Conservation (phyloP, 2,329 filamentous ascomycete species). For the Ophiocordyceps camponoti-saundersi region DNA sequence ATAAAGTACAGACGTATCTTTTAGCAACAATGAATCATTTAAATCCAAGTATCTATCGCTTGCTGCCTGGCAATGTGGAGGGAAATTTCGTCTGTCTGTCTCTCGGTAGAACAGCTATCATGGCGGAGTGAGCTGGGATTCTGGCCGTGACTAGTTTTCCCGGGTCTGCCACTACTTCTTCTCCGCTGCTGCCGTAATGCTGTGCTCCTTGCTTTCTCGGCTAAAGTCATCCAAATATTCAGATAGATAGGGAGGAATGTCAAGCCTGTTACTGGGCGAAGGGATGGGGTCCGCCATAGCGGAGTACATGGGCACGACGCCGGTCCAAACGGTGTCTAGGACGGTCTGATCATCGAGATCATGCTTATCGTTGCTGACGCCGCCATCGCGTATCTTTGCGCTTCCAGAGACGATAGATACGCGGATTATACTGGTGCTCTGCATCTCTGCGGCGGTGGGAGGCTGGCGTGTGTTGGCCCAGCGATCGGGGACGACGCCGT, state of each 20-base stretch:
- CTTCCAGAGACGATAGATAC: conserved; percentile 1
- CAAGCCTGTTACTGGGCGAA: conserved; percentile 38
- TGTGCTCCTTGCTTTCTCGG: conserved; percentile 12
- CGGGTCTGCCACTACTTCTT: conserved; percentile 5
- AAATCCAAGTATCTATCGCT: no score
- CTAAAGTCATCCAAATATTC: conserved; percentile 24
- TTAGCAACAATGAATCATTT: no score
- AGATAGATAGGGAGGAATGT: conserved; percentile 44
- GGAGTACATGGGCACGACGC: conserved; percentile 1
- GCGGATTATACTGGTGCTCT: conserved; percentile 1
- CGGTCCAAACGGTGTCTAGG: not conserved
- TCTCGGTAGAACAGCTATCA: no score
- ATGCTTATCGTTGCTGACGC: conserved; percentile 5
- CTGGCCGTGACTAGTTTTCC: no score
- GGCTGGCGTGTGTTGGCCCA: conserved; percentile 55
- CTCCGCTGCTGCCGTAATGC: conserved; percentile 7
- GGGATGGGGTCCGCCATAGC: conserved; percentile 36
- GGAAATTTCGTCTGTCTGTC: no score
- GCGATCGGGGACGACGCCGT: conserved; percentile 50
- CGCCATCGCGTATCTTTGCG: not conserved
- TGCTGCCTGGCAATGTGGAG: no score
- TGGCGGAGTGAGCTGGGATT: no score
- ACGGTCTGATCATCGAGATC: not conserved
- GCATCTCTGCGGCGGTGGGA: conserved; percentile 33
- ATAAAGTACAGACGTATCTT: no score